Base-by-base conservation (phyloP, 2,329 filamentous ascomycete species). In the Xylariaceae sp. region DNA sequence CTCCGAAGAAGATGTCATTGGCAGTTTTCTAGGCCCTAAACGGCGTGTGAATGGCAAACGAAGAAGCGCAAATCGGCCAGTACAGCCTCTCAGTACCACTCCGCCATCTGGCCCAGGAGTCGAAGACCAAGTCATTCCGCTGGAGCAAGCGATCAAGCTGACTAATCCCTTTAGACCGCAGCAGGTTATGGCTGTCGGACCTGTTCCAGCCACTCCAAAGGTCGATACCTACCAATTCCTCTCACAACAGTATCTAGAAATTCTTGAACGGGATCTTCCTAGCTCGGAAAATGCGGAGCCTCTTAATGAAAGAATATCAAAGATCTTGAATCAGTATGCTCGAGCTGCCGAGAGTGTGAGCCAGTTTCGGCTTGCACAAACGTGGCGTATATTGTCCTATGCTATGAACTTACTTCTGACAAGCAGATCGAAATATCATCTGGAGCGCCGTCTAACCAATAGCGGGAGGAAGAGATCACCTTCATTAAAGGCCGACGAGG, bases 1-100 rank as follows among this genome's bases (percentile, higher is more conserved):
- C 59, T 87, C 84, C 0, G 84, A 87, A 62, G 84, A 87, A 58
- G 84, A 87, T 45, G 81, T 82, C 0, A 74, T 85, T 5, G 81
- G 80, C 3, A 84, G 76, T 55, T 87, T 87, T 63, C 69, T 87
- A 2, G 80, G 80, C 0, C 72, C 80, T 6, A 75, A 71, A 51
- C 73, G 70, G 42, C 73, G 70, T 30, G 64, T 58, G 13, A 64
- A 71, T 35, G 71, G 76, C 54, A 75, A 72, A 59, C 75, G 80
- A 16, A 72, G 76, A 39, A 63, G 71, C 2, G 78, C 75, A 58
- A 70, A 71, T 33, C 76, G 79, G 42, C 73, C 78, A 9, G 69
- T 67, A 10, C 72, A 73, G 42, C 65, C 70, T 0, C 55, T 83
- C 41, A 85, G 80, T 69, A 81, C 81, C 1, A 85, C 82, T 5